phyloP scores from a whole-genome alignment of 768 basidiomycete species.

The Boletus reticulatus region DNA sequence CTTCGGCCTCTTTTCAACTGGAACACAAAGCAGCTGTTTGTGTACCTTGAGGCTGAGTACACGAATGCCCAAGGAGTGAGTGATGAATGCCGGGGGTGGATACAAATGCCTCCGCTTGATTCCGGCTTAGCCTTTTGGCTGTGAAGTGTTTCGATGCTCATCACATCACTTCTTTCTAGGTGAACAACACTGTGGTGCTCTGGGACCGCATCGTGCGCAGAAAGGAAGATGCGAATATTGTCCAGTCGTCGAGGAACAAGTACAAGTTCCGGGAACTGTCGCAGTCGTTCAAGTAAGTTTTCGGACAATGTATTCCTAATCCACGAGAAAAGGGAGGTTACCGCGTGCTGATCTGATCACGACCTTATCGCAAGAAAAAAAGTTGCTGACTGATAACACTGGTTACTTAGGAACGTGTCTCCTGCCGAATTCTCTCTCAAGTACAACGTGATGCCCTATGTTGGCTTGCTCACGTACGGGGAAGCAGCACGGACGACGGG shows the following conservation, averaged over 20 bases:
- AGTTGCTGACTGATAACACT: constrained; percentile 17
- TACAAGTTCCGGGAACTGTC: constrained; percentile 80
- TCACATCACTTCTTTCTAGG: constrained; percentile 36
- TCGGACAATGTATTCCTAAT: constrained; percentile 1
- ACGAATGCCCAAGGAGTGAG: constrained; percentile 69
- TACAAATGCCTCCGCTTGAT: constrained; percentile 5
- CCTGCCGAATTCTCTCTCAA: constrained; percentile 72
- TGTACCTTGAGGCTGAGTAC: constrained; percentile 87
- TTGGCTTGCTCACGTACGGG: constrained; percentile 76
- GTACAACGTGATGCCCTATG: constrained; percentile 90
- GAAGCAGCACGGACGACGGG: constrained; percentile 55
- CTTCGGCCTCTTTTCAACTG: constrained; percentile 83
- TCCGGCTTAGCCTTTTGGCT: constrained; percentile 22
- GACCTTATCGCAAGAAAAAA: constrained; percentile 10
- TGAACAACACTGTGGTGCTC: constrained; percentile 75
- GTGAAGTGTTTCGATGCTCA: constrained; percentile 7
- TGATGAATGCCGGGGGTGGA: constrained; percentile 3
- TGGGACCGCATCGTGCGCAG: constrained; percentile 92
- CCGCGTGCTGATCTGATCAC: constrained; percentile 21
- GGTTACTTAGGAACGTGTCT: constrained; percentile 51
- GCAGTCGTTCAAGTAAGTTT: constrained; percentile 68
- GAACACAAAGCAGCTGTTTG: constrained; percentile 95
- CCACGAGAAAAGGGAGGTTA: constrained; percentile 3
- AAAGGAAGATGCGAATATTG: constrained; percentile 67
- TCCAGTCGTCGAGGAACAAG: constrained; percentile 61